A percentile compares a stretch with the other conserved stretches of the same genome.
Conservation (phyloP, 805 yeast genomes). For the Zygosaccharomyces bailii region DNA sequence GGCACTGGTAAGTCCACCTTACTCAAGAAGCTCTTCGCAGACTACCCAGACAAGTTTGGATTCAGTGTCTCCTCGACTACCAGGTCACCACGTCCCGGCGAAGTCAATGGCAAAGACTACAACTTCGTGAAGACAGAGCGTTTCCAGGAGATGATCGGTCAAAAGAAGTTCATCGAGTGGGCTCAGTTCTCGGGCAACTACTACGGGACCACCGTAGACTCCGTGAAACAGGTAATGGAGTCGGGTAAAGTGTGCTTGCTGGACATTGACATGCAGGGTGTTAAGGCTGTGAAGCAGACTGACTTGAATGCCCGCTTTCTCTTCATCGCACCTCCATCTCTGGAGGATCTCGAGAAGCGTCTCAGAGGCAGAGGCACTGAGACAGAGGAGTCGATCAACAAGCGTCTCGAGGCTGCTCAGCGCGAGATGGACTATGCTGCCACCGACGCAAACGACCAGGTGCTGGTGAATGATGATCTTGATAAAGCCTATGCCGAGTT, state of each 20-base stretch:
- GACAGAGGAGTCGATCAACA: conserved; percentile 75
- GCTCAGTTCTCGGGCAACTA: conserved; percentile 97
- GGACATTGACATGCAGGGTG: conserved; percentile 99
- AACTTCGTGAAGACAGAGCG: conserved; percentile 77
- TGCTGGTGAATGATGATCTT: conserved; percentile 86
- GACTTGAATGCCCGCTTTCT: conserved; percentile 79
- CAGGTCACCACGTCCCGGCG: conserved; percentile 88
- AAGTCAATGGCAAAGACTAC: conserved; percentile 83
- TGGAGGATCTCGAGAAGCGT: conserved; percentile 72
- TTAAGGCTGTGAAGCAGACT: conserved; percentile 81
- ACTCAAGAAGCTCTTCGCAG: conserved; percentile 82
- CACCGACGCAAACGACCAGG: conserved; percentile 87
- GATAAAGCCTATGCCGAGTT: conserved; percentile 83
- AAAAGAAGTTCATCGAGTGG: conserved; percentile 86
- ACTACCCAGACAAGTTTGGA: conserved; percentile 86
- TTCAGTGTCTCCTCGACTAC: conserved; percentile 90
- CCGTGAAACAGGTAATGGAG: conserved; percentile 60
- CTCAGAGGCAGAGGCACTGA: conserved; percentile 92
- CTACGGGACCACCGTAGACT: conserved; percentile 88
- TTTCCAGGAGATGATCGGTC: conserved; percentile 72
- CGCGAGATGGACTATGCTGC: conserved; percentile 86
- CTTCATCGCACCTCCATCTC: conserved; percentile 89
- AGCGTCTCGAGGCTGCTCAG: conserved; percentile 81
- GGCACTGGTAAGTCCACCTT: conserved; percentile 95
- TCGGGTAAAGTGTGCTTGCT: conserved; percentile 77